Evolutionary conservation across 371 early-diverging fungal species (phyloP).

Genomic region (Mortierella sp.): DNA sequence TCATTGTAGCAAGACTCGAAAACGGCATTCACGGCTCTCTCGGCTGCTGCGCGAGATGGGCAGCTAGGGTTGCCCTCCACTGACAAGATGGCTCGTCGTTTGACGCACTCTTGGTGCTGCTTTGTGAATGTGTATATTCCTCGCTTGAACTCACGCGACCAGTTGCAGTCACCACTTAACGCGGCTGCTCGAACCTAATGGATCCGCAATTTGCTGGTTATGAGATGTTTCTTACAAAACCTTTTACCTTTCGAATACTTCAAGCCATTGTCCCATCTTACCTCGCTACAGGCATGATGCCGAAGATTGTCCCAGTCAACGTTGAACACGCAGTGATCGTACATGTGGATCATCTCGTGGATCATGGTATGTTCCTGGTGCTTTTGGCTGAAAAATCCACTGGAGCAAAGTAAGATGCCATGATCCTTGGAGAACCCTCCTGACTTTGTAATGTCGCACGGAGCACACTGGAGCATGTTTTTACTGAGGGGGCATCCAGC

Average conservation of each 20-base stretch:
- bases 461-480: constrained; percentile 78
- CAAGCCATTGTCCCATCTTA: too few species aligned
- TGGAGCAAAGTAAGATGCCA: constrained; percentile 89
- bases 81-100: constrained; percentile 87
- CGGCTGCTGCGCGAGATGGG: constrained; percentile 79
- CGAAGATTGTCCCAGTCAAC: constrained; percentile 86
- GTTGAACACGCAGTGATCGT: constrained; percentile 86
- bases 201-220: too few species aligned
- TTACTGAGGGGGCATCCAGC: constrained; percentile 72
- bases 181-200: constrained; percentile 87
- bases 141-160: constrained; percentile 89
- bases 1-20: constrained; percentile 93
- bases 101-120: constrained; percentile 94
- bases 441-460: constrained; percentile 81
- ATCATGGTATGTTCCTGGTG: constrained; percentile 92
- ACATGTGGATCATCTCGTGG: constrained; percentile 97
- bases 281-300: constrained; percentile 94
- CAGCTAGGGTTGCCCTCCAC: constrained; percentile 82
- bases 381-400: constrained; percentile 73
- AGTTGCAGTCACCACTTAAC: constrained; percentile 92
- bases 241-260: too few species aligned
- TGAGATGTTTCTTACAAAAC: too few species aligned
- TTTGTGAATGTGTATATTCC: constrained; percentile 81
- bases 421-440: constrained; percentile 86
- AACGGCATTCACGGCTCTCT: constrained; percentile 87